These are phyloP conservation scores for Codiaeum variegatum DNA, from an alignment of 441 rosid species.

Conservation along the genomic window DNA sequence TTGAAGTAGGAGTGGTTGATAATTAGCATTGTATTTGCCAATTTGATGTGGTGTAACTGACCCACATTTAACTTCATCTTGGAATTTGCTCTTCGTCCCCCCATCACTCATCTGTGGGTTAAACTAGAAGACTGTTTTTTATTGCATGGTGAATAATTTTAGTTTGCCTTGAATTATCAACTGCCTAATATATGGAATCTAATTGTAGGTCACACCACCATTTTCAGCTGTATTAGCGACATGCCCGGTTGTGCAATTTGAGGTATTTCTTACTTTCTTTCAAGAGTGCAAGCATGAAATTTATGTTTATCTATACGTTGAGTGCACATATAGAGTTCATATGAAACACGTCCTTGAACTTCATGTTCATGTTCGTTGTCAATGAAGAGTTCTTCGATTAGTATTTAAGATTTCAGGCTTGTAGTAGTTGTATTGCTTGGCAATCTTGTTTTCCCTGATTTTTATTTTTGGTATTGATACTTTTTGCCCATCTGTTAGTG, in stretches of 20 bases:
- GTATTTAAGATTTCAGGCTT: neutral
- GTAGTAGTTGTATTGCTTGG: neutral
- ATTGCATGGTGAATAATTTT: neutral
- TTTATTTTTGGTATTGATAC: neutral
- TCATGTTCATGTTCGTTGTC: neutral
- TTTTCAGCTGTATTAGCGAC: constrained; percentile 61
- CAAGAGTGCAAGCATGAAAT: neutral
- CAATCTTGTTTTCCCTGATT: neutral
- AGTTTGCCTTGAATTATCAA: neutral
- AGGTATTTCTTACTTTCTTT: constrained; percentile 44
- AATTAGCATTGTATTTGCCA: neutral
- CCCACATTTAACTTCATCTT: neutral
- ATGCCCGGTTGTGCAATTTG: constrained; percentile 66
- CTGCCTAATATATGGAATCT: constrained; percentile 31
- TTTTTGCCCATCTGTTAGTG: neutral
- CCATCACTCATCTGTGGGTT: neutral
- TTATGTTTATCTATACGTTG: neutral
- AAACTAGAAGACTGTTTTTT: neutral
- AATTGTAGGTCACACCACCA: constrained; percentile 71
- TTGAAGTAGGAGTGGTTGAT: neutral
- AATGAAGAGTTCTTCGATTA: neutral
- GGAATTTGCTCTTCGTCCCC: too few relatives aligned
- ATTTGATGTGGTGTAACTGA: neutral
- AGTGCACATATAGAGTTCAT: neutral
- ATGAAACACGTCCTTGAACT: constrained; percentile 41